These are phyloP conservation scores for Yamadazyma olivae DNA, from an alignment of 805 yeast species.

Conservation along the genomic window DNA sequence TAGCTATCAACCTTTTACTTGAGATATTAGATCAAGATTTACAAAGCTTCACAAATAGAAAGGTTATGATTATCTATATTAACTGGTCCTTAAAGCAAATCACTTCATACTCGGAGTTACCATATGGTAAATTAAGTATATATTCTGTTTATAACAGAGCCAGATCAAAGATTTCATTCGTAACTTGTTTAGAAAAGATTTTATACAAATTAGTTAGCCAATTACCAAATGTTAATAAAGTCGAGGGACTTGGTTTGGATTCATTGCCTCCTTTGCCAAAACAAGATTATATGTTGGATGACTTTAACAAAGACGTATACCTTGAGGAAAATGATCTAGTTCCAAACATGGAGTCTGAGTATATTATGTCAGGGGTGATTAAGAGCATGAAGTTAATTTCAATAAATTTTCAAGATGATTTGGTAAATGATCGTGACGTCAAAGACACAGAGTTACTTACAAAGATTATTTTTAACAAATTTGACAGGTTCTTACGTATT, in stretches of 20 bases:
- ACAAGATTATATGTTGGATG: constrained; percentile 3
- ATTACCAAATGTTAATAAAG: constrained; percentile 22
- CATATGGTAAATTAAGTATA: constrained; percentile 13
- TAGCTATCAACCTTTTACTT: no score
- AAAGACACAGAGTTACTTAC: no score
- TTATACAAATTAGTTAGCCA: constrained; percentile 14
- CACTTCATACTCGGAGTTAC: constrained; percentile 11
- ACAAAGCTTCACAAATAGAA: constrained; percentile 17
- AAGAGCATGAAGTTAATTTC: constrained; percentile 7
- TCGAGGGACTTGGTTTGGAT: constrained; percentile 16
- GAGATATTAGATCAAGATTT: constrained; percentile 16
- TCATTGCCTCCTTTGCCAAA: constrained; percentile 12
- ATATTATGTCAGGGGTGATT: no score
- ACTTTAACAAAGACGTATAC: background rate
- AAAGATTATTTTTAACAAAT: no score
- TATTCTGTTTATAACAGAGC: constrained; percentile 17
- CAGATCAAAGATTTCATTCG: constrained; percentile 20
- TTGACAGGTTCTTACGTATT: no score
- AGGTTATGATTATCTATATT: constrained; percentile 6
- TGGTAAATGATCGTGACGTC: no score
- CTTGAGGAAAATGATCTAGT: no score
- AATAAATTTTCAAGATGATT: constrained; percentile 9
- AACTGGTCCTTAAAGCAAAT: constrained; percentile 11
- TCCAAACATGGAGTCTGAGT: no score
- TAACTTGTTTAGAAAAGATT: constrained; percentile 12